Evolutionary conservation across 306 rosid genomes (phyloP).

Genomic region (Prunus mongolica): DNA sequence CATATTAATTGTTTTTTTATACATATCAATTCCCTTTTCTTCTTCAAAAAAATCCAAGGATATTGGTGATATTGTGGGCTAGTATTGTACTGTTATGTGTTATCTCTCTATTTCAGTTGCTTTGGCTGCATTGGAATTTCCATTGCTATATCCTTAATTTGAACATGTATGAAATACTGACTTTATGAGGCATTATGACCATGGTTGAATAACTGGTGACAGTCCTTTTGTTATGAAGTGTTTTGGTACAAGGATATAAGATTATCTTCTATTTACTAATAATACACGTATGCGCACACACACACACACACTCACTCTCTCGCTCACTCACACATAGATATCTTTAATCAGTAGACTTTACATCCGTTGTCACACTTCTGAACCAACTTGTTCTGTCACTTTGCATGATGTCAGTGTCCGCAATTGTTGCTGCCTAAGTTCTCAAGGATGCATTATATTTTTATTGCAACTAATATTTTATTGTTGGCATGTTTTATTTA

Average conservation of each 20-base stretch:
- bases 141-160: neutral
- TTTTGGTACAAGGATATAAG: neutral
- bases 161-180: neutral
- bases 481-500: neutral
- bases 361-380: neutral
- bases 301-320: too few species aligned
- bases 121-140: neutral
- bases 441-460: too few species aligned
- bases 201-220: neutral
- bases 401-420: neutral
- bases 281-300: too few species aligned
- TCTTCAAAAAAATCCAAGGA: neutral
- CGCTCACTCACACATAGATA: rapidly evolving
- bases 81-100: neutral
- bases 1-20: neutral
- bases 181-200: neutral
- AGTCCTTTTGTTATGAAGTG: neutral
- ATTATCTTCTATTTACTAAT: neutral
- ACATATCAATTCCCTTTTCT: neutral
- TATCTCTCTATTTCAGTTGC: neutral
- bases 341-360: neutral
- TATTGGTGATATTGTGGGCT: too few species aligned
- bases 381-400: neutral
- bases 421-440: neutral
- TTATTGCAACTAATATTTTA: neutral